A percentile compares a stretch with the other conserved stretches of the same genome.
Conservation (phyloP, 768 basidiomycete genomes). For the Pisolithus tinctorius region DNA sequence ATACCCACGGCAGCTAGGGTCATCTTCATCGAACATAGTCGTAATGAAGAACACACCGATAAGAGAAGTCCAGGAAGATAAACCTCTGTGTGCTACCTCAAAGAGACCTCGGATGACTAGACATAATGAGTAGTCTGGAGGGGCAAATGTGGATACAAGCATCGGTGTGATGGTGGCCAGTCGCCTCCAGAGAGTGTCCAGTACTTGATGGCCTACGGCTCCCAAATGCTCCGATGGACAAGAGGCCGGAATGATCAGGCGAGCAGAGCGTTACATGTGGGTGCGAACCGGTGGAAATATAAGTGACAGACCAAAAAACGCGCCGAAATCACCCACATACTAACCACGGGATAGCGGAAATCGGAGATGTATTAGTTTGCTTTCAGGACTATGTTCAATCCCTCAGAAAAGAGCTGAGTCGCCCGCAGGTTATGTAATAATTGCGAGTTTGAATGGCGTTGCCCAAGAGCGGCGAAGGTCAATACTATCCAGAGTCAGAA, state of each 20-base stretch:
- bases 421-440: conserved; percentile 79
- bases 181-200: not conserved
- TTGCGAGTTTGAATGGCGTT: conserved; percentile 72
- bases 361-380: conserved; percentile 31
- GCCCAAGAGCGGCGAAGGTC: too few relatives aligned
- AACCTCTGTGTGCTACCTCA: conserved; percentile 49
- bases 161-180: conserved; percentile 34
- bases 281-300: conserved; percentile 56
- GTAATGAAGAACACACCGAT: conserved; percentile 56
- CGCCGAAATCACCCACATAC: conserved; percentile 82
- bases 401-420: conserved; percentile 70
- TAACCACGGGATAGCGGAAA: conserved; percentile 89
- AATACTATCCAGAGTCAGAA: too few relatives aligned
- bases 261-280: conserved; percentile 44
- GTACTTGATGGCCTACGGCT: too few relatives aligned
- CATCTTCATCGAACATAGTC: conserved; percentile 51
- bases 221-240: not conserved
- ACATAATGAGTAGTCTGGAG: conserved; percentile 60
- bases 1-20: conserved; percentile 47
- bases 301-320: conserved; percentile 70
- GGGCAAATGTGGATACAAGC: conserved; percentile 47
- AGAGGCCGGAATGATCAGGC: conserved; percentile 54
- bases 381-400: conserved; percentile 58
- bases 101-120: conserved; percentile 54
- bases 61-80: conserved; percentile 37